phyloP scores from a whole-genome alignment of 257 asterid genomes.

The Ilex asprella region DNA sequence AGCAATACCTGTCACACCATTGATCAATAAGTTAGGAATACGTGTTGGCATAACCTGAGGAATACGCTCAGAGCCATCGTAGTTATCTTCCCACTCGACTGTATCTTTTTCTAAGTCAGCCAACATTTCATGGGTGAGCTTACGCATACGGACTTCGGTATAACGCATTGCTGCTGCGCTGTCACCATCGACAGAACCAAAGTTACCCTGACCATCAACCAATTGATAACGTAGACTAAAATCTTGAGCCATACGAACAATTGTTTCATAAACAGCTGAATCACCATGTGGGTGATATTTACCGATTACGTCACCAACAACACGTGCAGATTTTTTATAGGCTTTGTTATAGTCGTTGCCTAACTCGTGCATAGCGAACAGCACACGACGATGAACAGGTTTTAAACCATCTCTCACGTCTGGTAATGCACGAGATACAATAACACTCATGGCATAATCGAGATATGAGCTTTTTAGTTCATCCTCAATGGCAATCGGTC shows the following conservation, averaged over 20 bases:
- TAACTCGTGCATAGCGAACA: neutral
- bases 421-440: neutral
- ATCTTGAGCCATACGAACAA: neutral
- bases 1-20: neutral
- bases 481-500: no score
- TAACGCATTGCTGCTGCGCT: neutral
- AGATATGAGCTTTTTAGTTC: no score
- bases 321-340: neutral
- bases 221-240: neutral
- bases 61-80: neutral
- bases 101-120: neutral
- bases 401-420: neutral
- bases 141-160: neutral
- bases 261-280: neutral
- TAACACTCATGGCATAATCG: neutral
- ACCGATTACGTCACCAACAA: neutral
- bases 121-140: neutral
- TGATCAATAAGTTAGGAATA: neutral
- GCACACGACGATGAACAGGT: neutral
- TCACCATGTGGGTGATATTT: neutral
- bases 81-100: neutral
- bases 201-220: neutral
- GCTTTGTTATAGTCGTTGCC: neutral
- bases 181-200: neutral
- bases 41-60: neutral